Evolutionary conservation across 2,329 filamentous ascomycete genomes (phyloP).

Genomic region (Diaporthe helianthi): DNA sequence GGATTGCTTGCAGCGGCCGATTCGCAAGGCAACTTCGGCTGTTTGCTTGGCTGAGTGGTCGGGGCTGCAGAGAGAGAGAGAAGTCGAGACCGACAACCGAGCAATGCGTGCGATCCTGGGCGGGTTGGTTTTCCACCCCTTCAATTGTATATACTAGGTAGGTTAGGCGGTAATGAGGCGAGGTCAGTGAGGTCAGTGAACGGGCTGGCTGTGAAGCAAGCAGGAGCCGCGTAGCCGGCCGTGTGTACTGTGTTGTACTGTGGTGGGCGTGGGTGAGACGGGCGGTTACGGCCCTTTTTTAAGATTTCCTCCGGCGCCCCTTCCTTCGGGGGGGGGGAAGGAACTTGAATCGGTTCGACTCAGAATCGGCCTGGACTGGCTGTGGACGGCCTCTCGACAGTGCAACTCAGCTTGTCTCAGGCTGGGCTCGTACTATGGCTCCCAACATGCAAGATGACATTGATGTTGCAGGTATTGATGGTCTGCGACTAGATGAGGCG

Average conservation of each 20-base stretch:
- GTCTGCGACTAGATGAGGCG: background rate
- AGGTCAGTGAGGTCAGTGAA: background rate
- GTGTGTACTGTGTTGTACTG: background rate
- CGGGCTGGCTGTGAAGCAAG: slow-evolving; percentile 6
- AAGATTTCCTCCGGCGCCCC: slow-evolving; percentile 6
- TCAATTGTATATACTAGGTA: too few species aligned
- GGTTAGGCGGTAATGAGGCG: slow-evolving; percentile 2
- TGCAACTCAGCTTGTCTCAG: slow-evolving; percentile 16
- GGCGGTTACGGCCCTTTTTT: slow-evolving; percentile 16
- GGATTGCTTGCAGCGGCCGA: slow-evolving; percentile 9
- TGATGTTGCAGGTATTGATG: background rate
- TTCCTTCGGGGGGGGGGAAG: background rate
- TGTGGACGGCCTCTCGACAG: background rate
- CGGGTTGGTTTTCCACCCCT: background rate
- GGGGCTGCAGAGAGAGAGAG: slow-evolving; percentile 1
- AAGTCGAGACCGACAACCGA: background rate
- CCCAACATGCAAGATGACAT: slow-evolving; percentile 6
- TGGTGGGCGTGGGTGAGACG: slow-evolving; percentile 10
- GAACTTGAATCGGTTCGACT: slow-evolving; percentile 1
- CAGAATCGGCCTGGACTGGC: slow-evolving; percentile 12
- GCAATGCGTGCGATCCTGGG: background rate
- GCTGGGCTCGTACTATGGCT: slow-evolving; percentile 16
- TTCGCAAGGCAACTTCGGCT: slow-evolving; percentile 18
- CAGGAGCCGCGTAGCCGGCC: background rate
- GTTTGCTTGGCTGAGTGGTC: slow-evolving; percentile 9